phyloP scores from a whole-genome alignment of 805 yeast species.

The Kuraishia borneana region DNA sequence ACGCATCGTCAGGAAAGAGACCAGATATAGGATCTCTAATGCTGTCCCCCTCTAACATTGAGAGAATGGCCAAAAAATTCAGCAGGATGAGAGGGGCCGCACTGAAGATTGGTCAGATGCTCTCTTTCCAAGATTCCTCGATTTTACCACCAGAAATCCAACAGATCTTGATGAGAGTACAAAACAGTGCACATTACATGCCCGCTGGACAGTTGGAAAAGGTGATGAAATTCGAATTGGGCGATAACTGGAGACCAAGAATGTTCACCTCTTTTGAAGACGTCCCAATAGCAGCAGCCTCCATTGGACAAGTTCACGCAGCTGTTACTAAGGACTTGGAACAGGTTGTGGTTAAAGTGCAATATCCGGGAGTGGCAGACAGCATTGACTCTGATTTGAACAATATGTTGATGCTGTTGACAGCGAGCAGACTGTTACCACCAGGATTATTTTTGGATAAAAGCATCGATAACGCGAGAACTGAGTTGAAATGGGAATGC shows the following conservation, averaged over 20 bases:
- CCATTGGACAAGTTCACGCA: slow-evolving; percentile 92
- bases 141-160: slow-evolving; percentile 81
- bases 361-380: slow-evolving; percentile 93
- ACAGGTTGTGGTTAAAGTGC: slow-evolving; percentile 88
- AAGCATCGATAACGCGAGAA: slow-evolving; percentile 86
- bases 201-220: slow-evolving; percentile 81
- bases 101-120: slow-evolving; percentile 90
- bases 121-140: slow-evolving; percentile 86
- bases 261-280: slow-evolving; percentile 68
- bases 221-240: slow-evolving; percentile 64
- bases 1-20: slow-evolving; percentile 33
- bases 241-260: slow-evolving; percentile 64
- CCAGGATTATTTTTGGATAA: slow-evolving; percentile 86
- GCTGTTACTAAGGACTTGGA: slow-evolving; percentile 61
- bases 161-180: slow-evolving; percentile 70
- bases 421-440: slow-evolving; percentile 82
- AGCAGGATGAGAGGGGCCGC: slow-evolving; percentile 99
- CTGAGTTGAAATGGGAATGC: slow-evolving; percentile 95
- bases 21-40: slow-evolving; percentile 47
- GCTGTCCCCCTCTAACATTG: slow-evolving; percentile 74
- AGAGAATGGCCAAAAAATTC: slow-evolving; percentile 77
- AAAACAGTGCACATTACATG: slow-evolving; percentile 94
- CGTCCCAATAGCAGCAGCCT: slow-evolving; percentile 92
- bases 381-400: slow-evolving; percentile 92
- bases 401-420: slow-evolving; percentile 66